phyloP scores from a whole-genome alignment of 2,329 filamentous ascomycete species.

The Cercospora zeae-maydis region DNA sequence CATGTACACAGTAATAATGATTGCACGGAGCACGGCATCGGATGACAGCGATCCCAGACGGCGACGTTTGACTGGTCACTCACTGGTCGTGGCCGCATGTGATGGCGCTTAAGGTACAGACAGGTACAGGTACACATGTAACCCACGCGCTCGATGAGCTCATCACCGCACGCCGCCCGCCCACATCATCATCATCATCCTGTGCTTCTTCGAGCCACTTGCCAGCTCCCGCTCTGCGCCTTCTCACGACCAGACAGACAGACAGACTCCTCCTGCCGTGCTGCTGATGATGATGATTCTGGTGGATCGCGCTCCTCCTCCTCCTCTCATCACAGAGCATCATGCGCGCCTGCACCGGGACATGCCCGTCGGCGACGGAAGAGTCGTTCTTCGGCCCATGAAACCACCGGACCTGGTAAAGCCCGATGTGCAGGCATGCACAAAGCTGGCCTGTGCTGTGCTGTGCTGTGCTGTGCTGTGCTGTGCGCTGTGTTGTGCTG shows the following conservation, averaged over 20 bases:
- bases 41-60: neutral
- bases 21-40: neutral
- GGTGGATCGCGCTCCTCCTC: too few species aligned
- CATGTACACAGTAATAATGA: neutral
- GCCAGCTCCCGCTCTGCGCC: too few species aligned
- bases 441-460: neutral
- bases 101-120: too few species aligned
- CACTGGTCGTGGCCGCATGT: neutral
- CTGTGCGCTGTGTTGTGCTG: neutral
- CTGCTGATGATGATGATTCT: too few species aligned
- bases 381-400: neutral
- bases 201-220: too few species aligned
- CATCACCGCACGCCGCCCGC: neutral
- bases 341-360: neutral
- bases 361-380: neutral
- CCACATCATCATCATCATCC: too few species aligned
- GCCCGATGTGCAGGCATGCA: conserved; percentile 5
- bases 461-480: too few species aligned
- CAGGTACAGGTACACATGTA: too few species aligned
- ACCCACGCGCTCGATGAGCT: neutral
- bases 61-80: neutral
- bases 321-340: too few species aligned
- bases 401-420: neutral
- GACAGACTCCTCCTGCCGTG: too few species aligned
- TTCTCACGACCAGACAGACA: too few species aligned